These are phyloP conservation scores for Penicillium expansum DNA, from an alignment of 2,329 filamentous ascomycete species.

Conservation along the genomic window DNA sequence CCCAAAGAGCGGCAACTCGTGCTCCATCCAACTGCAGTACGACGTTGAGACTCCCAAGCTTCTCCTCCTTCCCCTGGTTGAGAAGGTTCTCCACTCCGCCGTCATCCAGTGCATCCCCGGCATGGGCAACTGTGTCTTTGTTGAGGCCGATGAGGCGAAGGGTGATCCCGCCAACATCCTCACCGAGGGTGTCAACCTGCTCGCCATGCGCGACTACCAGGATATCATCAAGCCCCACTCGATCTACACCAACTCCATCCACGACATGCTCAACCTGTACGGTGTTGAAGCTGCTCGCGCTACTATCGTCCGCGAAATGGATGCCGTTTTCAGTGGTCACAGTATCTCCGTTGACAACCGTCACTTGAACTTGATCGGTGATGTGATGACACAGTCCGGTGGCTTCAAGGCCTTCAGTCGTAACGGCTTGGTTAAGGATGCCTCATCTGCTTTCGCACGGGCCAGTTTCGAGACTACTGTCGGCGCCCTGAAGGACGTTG, in stretches of 20 bases:
- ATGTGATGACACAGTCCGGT: conserved; percentile 95
- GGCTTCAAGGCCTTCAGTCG: conserved; percentile 90
- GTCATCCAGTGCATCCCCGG: conserved; percentile 84
- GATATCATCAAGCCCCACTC: conserved; percentile 82
- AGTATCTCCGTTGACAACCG: conserved; percentile 88
- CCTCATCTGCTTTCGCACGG: conserved; percentile 90
- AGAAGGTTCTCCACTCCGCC: conserved; percentile 72
- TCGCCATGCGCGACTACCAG: conserved; percentile 84
- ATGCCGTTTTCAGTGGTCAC: conserved; percentile 82
- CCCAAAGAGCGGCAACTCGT: conserved; percentile 68
- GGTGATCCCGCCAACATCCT: conserved; percentile 57
- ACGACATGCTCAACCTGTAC: conserved; percentile 77
- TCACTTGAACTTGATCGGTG: conserved; percentile 91
- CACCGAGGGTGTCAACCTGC: conserved; percentile 81
- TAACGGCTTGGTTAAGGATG: conserved; percentile 74
- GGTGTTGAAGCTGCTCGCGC: conserved; percentile 89
- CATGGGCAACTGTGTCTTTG: conserved; percentile 69
- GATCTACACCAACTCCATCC: conserved; percentile 90
- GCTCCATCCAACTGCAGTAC: conserved; percentile 79
- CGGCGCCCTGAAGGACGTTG: conserved; percentile 86
- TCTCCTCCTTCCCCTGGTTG: conserved; percentile 86
- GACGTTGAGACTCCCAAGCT: conserved; percentile 79
- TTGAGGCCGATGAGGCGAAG: conserved; percentile 58
- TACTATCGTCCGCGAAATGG: conserved; percentile 83
- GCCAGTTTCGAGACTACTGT: conserved; percentile 99